Percentiles rank a stretch among this genome's conserved stretches.
Evolutionary conservation across 129 eudicot genomes (phyloP).

Genomic region (Tagetes erecta): DNA sequence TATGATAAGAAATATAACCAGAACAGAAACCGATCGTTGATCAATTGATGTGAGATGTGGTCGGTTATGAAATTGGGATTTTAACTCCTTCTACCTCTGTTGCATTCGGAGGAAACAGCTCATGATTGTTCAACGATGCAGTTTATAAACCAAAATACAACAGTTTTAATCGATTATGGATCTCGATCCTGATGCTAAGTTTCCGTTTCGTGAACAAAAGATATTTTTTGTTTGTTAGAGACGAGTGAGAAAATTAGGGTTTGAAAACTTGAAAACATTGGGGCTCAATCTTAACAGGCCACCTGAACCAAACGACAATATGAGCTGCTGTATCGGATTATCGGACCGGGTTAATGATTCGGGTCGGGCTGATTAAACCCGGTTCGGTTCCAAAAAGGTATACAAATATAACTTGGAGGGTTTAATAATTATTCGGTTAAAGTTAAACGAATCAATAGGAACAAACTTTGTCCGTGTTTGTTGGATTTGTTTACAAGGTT

Average conservation of each 20-base stretch:
- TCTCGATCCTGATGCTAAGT: conserved; percentile 14
- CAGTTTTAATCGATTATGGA: conserved; percentile 19
- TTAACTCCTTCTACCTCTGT: conserved; percentile 15
- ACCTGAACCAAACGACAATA: conserved; percentile 8
- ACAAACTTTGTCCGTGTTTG: too few species aligned
- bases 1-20: conserved; percentile 3
- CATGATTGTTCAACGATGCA: conserved; percentile 26
- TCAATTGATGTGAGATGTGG: not conserved
- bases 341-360: not conserved
- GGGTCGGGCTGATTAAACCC: conserved; percentile 2
- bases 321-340: not conserved
- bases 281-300: conserved; percentile 8
- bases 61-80: conserved; percentile 20
- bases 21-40: not conserved
- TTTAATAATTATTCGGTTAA: too few species aligned
- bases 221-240: conserved; percentile 15
- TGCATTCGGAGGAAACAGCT: conserved; percentile 28
- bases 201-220: conserved; percentile 20
- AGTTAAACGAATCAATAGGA: too few species aligned
- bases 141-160: conserved; percentile 13
- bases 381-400: too few species aligned
- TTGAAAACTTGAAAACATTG: conserved; percentile 16
- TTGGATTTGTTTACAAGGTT: too few species aligned
- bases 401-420: too few species aligned
- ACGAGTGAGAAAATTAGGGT: conserved; percentile 36